Base-by-base conservation (phyloP, 2,329 filamentous ascomycete genomes). In the Trichophyton benhamiae region DNA sequence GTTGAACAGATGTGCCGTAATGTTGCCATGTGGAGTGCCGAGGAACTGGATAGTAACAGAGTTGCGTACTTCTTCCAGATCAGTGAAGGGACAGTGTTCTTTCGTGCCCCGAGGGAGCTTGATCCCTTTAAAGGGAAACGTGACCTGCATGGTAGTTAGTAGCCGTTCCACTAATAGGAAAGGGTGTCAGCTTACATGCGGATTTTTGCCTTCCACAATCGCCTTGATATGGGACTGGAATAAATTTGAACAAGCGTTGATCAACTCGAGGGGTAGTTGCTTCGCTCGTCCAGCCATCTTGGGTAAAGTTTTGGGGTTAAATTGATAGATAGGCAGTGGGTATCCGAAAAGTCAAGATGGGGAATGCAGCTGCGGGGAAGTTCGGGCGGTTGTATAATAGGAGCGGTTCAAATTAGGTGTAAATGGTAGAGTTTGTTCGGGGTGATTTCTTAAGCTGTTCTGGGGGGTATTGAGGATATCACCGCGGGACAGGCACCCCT, bases 1-100 rank as follows among this genome's bases (percentile, higher is more conserved):
- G 9, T 60, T 53, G 46, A 60, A 60, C 42, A 60, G 59, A 27
- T 60, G 46, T 11, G 59, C 59, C 9, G 41, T 30, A 55, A 60
- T 55, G 9, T 20, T 5, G 1, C 38, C 38, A 4, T 46, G 11
- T 1, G 60, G 53, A 25, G 52, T 30, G n/a, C 52, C 42, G 20
- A 20, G 30, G 44, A 58, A 58, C 30, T 49, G n/a, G 33, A 61
- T 20, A 6, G 30, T 58, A 36, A 62, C 15, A 2, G 25, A 53
- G 55, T 53, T 53, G n/a, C 57, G 60, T n/a, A 44, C 48, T 59
- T 44, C 57, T 15, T 59, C 27, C 6, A 8, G 17, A 44, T 59
- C 55, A 15, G 38, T 62, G 44, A 44, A n/a, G 3, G 44, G 38
- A 11, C 44, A 27, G 25, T 48, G 57, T 17, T 15, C 11, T 11